phyloP scores from a whole-genome alignment of 352 stramenopile species.

The Pythium guiyangense region DNA sequence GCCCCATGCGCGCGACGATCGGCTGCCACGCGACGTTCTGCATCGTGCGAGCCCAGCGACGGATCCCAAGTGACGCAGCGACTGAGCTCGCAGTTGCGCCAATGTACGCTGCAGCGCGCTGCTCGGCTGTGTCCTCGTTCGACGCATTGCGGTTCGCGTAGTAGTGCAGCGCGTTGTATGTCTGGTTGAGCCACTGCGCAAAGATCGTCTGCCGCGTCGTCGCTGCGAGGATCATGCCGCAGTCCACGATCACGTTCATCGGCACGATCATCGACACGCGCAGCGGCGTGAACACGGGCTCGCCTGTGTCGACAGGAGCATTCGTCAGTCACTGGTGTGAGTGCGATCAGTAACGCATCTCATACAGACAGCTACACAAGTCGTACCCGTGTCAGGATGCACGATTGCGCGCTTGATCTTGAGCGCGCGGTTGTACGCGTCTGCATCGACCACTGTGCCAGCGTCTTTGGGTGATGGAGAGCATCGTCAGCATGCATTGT shows the following conservation, averaged over 20 bases:
- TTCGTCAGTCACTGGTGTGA: background rate
- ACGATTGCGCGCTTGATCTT: constrained; percentile 72
- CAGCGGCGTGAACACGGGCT: constrained; percentile 59
- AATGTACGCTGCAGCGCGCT: constrained; percentile 65
- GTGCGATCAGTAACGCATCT: background rate
- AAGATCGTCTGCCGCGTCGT: constrained; percentile 63
- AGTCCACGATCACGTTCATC: constrained; percentile 84
- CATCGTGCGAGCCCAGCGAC: constrained; percentile 43
- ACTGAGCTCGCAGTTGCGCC: constrained; percentile 74
- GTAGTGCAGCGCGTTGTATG: constrained; percentile 89
- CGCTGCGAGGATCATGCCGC: constrained; percentile 72
- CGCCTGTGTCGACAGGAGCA: constrained; percentile 11
- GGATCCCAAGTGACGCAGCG: constrained; percentile 65
- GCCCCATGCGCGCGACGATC: constrained; percentile 56
- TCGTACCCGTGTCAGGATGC: constrained; percentile 62
- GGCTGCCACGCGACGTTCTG: constrained; percentile 41
- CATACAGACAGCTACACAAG: too few species aligned
- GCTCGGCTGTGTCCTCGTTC: constrained; percentile 73
- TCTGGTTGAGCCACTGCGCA: constrained; percentile 86
- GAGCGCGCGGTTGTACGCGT: constrained; percentile 40
- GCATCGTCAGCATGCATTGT: too few species aligned
- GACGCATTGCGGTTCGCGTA: constrained; percentile 86
- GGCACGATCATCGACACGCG: constrained; percentile 85
- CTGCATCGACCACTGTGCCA: constrained; percentile 31
- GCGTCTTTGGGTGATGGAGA: constrained; percentile 15